Evolutionary conservation across 2,329 filamentous ascomycete species (phyloP), one percentile per base, ranked within the genome.

Genomic region (Aotearoamyces nothofagi): DNA sequence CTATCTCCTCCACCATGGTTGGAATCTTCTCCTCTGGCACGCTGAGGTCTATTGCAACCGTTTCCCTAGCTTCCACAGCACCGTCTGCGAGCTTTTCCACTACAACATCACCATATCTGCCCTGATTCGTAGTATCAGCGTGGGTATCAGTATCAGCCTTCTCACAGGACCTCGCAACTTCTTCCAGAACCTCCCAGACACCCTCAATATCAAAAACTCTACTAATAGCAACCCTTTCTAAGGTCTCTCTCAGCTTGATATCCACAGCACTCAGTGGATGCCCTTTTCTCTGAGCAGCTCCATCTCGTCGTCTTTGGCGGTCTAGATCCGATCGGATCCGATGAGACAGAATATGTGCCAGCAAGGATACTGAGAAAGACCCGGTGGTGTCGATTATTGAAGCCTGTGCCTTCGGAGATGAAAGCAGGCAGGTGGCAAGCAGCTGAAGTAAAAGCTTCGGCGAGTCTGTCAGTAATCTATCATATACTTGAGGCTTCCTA

Each of bases 151-250:
- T 19, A 22, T 19, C 8, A 13, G 9, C 4, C 7, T 15, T 22
- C 10, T 27, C 34, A n/a, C n/a, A n/a, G n/a, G n/a, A n/a, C n/a
- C n/a, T n/a, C 15, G 14, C 55, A 19, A 70, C 38, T 39, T 75
- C 70, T 2, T 44, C 48, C 17, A 75, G 39, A 1, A 66, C 66
- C 43, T 74, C 66, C 56, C 56, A 61, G 11, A 75, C 39, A 0
- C 70, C 70, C 25, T 70, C 58, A 8, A 69, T 39, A 34, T 72
- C 67, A 38, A 75, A 75, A 1, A 74, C 58, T 14, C 63, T 55
- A 14, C 65, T 64, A 15, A 75, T 54, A 17, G 60, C 56, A 4
- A 72, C 59, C 25, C 54, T 53, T 25, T 64, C 60, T 3, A 76
- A 49, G 27, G n/a, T 35, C 30, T 3, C 28, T 27, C 22, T 41